A percentile compares a stretch with the other conserved stretches of the same genome.
These are phyloP conservation scores for Cucurbita maxima DNA, from an alignment of 306 rosid species.

Conservation along the genomic window DNA sequence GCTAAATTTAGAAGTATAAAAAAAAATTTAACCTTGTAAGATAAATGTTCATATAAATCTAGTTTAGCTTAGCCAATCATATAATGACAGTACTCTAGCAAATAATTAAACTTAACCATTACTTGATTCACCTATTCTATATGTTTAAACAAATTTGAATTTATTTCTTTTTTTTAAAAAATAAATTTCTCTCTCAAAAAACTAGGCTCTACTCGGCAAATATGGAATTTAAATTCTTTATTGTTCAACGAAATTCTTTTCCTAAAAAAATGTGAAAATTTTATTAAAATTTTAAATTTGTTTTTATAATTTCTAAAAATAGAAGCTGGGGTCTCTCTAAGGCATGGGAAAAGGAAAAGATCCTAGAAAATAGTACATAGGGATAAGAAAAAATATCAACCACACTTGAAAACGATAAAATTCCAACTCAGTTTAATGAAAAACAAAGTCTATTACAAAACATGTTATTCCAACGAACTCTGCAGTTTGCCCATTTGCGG, in stretches of 20 bases:
- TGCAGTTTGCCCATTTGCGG: not conserved
- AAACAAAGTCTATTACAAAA: not conserved
- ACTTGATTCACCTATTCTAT: too few relatives aligned
- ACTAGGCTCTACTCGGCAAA: not conserved
- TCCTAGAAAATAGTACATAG: not conserved
- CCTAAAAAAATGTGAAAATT: too few relatives aligned
- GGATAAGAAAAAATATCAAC: not conserved
- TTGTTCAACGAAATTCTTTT: too few relatives aligned
- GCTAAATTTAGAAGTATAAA: too few relatives aligned
- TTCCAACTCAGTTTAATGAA: not conserved
- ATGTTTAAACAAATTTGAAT: too few relatives aligned
- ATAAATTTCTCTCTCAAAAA: not conserved
- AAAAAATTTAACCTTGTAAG: too few relatives aligned
- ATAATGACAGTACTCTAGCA: not conserved
- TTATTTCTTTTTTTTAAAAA: not conserved
- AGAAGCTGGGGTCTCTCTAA: too few relatives aligned
- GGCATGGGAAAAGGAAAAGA: too few relatives aligned
- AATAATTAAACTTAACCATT: not conserved
- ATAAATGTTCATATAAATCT: too few relatives aligned
- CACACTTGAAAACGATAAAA: not conserved
- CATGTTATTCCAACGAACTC: conserved; percentile 6
- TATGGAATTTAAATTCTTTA: too few relatives aligned
- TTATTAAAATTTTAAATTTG: too few relatives aligned
- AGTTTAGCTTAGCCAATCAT: not conserved
- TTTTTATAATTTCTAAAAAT: too few relatives aligned